Percentiles rank a stretch among this genome's conserved stretches.
Evolutionary conservation across 164 flowering plant species (phyloP).

Genomic region (Chimonanthus salicifolius): DNA sequence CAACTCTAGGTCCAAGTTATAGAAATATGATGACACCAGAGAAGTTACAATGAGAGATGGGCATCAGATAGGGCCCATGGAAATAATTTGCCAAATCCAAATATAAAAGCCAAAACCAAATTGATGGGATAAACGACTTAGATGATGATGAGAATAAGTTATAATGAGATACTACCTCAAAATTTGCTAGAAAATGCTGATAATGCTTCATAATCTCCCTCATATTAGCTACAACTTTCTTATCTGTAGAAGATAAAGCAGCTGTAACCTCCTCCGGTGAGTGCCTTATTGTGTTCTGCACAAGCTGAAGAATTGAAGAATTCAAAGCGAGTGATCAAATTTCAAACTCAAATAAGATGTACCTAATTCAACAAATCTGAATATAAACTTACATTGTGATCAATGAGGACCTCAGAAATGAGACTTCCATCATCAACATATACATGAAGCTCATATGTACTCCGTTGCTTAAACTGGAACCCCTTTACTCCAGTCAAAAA

Average conservation of each 20-base stretch:
- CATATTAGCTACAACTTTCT: slow-evolving; percentile 36
- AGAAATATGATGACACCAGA: too few species aligned
- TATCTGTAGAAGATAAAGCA: slow-evolving; percentile 61
- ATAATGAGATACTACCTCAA: slow-evolving; percentile 53
- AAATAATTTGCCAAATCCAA: too few species aligned
- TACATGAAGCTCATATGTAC: slow-evolving; percentile 57
- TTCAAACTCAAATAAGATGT: not conserved
- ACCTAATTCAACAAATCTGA: not conserved
- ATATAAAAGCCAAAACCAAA: too few species aligned
- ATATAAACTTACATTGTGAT: slow-evolving; percentile 63
- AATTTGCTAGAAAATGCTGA: slow-evolving; percentile 57
- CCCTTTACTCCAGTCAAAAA: slow-evolving; percentile 80
- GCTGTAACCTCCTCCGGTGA: slow-evolving; percentile 71
- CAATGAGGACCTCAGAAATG: slow-evolving; percentile 71
- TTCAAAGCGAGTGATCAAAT: not conserved
- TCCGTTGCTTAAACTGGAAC: slow-evolving; percentile 56
- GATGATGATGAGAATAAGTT: too few species aligned
- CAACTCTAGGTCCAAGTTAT: too few species aligned
- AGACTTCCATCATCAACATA: slow-evolving; percentile 96
- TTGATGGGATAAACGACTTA: too few species aligned
- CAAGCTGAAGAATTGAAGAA: slow-evolving; percentile 41
- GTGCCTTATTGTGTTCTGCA: slow-evolving; percentile 53
- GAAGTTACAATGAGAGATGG: too few species aligned
- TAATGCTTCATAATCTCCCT: slow-evolving; percentile 56
- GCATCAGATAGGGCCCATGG: too few species aligned